A percentile compares a stretch with the other conserved stretches of the same genome.
phyloP scores from a whole-genome alignment of 2,329 filamentous ascomycete species.

The Clonostachys solani region DNA sequence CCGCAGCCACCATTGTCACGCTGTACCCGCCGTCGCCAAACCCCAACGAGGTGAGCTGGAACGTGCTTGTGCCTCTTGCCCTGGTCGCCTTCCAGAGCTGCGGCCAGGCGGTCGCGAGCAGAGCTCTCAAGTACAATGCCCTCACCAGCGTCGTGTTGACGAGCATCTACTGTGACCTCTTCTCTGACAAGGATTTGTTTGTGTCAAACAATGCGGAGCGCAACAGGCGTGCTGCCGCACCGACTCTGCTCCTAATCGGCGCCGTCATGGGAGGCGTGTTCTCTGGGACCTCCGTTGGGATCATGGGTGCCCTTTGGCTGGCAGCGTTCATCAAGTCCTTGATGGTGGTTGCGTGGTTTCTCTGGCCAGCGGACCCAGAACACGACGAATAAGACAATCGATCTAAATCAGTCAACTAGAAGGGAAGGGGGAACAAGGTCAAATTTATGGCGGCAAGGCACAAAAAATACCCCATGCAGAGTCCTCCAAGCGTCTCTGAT shows the following conservation, averaged over 20 bases:
- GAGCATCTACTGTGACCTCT: conserved; percentile 77
- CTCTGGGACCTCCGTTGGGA: conserved; percentile 41
- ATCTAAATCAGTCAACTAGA: too few relatives aligned
- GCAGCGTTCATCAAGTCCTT: conserved; percentile 50
- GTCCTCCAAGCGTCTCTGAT: too few relatives aligned
- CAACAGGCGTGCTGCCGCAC: conserved; percentile 45
- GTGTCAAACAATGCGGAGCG: conserved; percentile 38
- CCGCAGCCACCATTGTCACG: conserved; percentile 50
- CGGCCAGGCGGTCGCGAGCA: conserved; percentile 72
- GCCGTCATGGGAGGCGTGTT: conserved; percentile 46
- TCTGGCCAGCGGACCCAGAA: conserved; percentile 44
- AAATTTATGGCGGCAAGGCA: too few relatives aligned
- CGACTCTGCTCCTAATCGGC: conserved; percentile 41
- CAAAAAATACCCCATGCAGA: too few relatives aligned
- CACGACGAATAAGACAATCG: too few relatives aligned
- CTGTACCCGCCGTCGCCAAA: conserved; percentile 31
- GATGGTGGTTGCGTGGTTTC: conserved; percentile 54
- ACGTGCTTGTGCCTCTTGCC: conserved; percentile 61
- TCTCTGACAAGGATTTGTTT: conserved; percentile 56
- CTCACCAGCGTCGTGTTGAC: conserved; percentile 78
- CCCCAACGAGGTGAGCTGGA: conserved; percentile 46
- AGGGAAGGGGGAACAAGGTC: too few relatives aligned
- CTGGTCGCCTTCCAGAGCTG: conserved; percentile 73
- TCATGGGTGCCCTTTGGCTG: conserved; percentile 54
- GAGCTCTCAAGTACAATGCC: conserved; percentile 64